Evolutionary conservation across 2,329 filamentous ascomycete genomes (phyloP).

Genomic region (Fusarium bactridioides): DNA sequence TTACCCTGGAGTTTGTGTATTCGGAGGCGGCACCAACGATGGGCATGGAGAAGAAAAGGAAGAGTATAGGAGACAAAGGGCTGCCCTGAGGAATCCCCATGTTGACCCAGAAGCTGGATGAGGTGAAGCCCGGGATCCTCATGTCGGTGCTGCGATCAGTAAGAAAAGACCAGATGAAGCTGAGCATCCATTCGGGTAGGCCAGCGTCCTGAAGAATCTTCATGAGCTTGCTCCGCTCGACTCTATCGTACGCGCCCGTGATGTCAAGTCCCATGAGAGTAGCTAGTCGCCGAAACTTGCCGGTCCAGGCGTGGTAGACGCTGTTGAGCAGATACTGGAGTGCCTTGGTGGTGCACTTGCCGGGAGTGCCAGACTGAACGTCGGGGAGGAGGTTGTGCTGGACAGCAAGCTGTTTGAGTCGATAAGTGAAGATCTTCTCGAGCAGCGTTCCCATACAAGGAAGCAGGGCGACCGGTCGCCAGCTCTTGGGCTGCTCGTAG

Average conservation of each 20-base stretch:
- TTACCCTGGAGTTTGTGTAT: neutral
- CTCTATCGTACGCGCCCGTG: conserved; percentile 4
- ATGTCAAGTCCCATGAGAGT: conserved; percentile 15
- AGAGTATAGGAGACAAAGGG: conserved; percentile 11
- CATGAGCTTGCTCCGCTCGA: neutral
- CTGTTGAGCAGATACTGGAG: neutral
- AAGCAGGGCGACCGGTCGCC: conserved; percentile 9
- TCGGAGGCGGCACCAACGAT: neutral
- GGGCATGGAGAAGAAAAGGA: conserved; percentile 9
- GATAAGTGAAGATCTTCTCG: neutral
- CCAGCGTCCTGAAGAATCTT: neutral
- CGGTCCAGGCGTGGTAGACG: neutral
- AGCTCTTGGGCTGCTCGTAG: conserved; percentile 7
- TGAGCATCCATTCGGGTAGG: neutral
- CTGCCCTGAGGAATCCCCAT: conserved; percentile 27
- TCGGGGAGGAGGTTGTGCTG: neutral
- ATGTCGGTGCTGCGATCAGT: neutral
- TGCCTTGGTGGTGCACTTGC: neutral
- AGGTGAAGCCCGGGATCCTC: neutral
- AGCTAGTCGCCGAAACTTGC: neutral
- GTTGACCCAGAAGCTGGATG: neutral
- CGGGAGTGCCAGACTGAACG: neutral
- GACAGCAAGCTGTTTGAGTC: neutral
- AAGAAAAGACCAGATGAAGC: conserved; percentile 10
- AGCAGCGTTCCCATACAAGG: neutral